A percentile compares a stretch with the other conserved stretches of the same genome.
Conservation (phyloP, 495 filamentous ascomycete species). For the Oleoguttula mirabilis region DNA sequence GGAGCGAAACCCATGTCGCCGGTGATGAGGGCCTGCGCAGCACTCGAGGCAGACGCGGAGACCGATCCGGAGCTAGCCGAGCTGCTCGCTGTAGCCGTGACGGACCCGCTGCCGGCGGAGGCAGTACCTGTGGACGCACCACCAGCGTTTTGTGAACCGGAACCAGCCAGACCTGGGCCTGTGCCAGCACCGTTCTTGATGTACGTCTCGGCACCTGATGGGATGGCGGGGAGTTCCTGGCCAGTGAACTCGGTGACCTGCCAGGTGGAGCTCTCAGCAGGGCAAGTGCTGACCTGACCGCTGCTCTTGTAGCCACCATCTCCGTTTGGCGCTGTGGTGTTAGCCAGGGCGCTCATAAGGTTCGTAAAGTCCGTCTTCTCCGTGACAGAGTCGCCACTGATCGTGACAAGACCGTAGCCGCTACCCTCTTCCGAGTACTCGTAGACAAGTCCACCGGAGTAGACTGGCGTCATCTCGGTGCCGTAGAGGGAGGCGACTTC, state of each 20-base stretch:
- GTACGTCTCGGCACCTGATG: constrained; percentile 51
- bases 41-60: constrained; percentile 8
- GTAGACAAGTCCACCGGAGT: constrained; percentile 92
- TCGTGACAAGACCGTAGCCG: constrained; percentile 64
- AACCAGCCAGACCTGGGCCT: constrained; percentile 57
- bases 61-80: constrained; percentile 11
- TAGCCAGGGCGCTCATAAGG: constrained; percentile 52
- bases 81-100: constrained; percentile 33
- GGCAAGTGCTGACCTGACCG: constrained; percentile 56
- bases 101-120: constrained; percentile 47
- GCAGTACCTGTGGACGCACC: constrained; percentile 49
- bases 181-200: constrained; percentile 62
- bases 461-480: constrained; percentile 74
- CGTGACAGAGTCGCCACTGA: constrained; percentile 45
- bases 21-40: constrained; percentile 9
- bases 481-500: constrained; percentile 75
- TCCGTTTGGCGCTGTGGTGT: constrained; percentile 57
- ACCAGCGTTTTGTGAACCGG: constrained; percentile 60
- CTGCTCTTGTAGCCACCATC: constrained; percentile 65
- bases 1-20: constrained; percentile 20
- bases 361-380: constrained; percentile 52
- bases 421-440: constrained; percentile 77
- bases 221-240: constrained; percentile 63
- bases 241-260: constrained; percentile 45
- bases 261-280: constrained; percentile 56